Evolutionary conservation across 2,329 filamentous ascomycete genomes (phyloP).

Genomic region (Cladosporium sp.): DNA sequence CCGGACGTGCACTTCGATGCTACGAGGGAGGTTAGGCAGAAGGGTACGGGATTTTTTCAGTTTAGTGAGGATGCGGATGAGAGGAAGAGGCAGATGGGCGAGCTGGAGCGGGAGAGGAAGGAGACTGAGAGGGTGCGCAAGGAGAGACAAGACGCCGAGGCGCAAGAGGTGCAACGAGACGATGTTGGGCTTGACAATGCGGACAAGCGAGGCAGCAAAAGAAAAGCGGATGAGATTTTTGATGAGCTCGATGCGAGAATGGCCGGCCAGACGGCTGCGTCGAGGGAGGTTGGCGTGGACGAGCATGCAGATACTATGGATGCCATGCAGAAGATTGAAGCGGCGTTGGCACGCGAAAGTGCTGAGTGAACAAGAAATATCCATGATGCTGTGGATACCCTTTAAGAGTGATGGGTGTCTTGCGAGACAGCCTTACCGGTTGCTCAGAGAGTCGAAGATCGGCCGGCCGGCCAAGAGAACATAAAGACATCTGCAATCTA

Average conservation of each 20-base stretch:
- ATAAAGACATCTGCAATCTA: no score
- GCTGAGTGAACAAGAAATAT: conserved; percentile 4
- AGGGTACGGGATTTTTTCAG: conserved; percentile 87
- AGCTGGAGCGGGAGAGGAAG: conserved; percentile 61
- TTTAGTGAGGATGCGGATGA: conserved; percentile 74
- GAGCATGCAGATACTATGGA: conserved; percentile 11
- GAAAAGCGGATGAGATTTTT: conserved; percentile 69
- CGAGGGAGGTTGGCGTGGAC: neutral
- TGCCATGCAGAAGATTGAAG: conserved; percentile 18
- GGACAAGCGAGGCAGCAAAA: conserved; percentile 40
- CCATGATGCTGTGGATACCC: no score
- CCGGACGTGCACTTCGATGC: conserved; percentile 82
- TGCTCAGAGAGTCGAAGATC: no score
- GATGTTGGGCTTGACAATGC: neutral
- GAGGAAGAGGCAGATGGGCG: conserved; percentile 69
- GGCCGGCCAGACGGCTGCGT: conserved; percentile 10
- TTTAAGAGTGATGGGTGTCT: no score
- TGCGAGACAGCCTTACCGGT: no score
- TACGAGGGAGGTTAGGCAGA: conserved; percentile 74
- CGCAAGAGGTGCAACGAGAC: conserved; percentile 36
- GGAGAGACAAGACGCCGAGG: conserved; percentile 49
- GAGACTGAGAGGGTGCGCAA: conserved; percentile 64
- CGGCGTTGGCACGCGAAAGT: conserved; percentile 12
- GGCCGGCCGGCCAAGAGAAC: no score
- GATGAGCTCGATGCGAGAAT: conserved; percentile 49